Percentiles rank a stretch among this genome's conserved stretches.
Conservation (phyloP, 2,329 filamentous ascomycete species). For the Thermothelomyces thermophilus region DNA sequence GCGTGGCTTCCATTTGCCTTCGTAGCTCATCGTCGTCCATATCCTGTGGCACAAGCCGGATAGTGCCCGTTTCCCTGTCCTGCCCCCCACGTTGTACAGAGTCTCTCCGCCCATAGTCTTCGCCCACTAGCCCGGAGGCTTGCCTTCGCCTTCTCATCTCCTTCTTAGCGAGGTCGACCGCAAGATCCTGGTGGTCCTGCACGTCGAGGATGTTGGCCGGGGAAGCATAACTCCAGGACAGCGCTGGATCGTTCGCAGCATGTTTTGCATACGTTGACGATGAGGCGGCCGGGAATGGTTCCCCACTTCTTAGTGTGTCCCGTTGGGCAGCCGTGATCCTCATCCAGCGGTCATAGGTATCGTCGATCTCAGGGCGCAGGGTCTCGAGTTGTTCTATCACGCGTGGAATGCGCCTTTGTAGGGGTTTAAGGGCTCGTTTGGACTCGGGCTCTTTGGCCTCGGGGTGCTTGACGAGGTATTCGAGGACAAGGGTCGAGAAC, state of each 20-base stretch:
- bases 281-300: slow-evolving; percentile 4
- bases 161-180: slow-evolving; percentile 66
- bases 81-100: slow-evolving; percentile 40
- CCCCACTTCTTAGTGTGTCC: slow-evolving; percentile 16
- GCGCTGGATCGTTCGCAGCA: slow-evolving; percentile 54
- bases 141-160: slow-evolving; percentile 64
- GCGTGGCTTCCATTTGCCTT: slow-evolving; percentile 47
- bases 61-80: slow-evolving; percentile 21
- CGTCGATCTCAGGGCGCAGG: slow-evolving; percentile 71
- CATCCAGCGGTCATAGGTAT: slow-evolving; percentile 62
- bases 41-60: slow-evolving; percentile 5
- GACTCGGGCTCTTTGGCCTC: slow-evolving; percentile 62
- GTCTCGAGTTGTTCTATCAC: slow-evolving; percentile 67
- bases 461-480: slow-evolving; percentile 69
- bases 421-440: slow-evolving; percentile 52
- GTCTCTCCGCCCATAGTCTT: slow-evolving; percentile 48
- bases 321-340: slow-evolving; percentile 41
- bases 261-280: slow-evolving; percentile 39
- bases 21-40: slow-evolving; percentile 41
- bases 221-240: slow-evolving; percentile 37
- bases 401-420: slow-evolving; percentile 43
- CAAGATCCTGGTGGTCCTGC: slow-evolving; percentile 65
- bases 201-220: slow-evolving; percentile 59
- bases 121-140: slow-evolving; percentile 50
- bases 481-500: slow-evolving; percentile 76